Evolutionary conservation across 202 grass and related monocot species (phyloP).

Genomic region (Panicum hallii): DNA sequence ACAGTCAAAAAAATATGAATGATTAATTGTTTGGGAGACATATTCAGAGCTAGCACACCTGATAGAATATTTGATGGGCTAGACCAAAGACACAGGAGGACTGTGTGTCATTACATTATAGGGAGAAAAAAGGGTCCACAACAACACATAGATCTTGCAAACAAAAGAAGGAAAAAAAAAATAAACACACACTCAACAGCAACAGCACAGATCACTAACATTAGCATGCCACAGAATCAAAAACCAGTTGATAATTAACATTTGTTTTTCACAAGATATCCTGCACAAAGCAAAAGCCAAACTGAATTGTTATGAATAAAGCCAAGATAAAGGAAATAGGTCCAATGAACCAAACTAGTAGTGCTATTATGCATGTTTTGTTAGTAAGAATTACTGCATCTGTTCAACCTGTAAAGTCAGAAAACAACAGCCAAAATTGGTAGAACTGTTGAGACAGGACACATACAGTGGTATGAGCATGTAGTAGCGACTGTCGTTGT

Average conservation of each 20-base stretch:
- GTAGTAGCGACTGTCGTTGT: conserved; percentile 91
- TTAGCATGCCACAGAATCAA: not conserved
- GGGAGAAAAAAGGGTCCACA: not conserved
- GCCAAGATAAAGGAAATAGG: not conserved
- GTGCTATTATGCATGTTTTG: not conserved
- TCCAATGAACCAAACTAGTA: conserved; percentile 25
- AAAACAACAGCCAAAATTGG: conserved; percentile 13
- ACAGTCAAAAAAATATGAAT: not conserved
- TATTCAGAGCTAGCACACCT: conserved; percentile 7
- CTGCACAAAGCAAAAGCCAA: conserved; percentile 36
- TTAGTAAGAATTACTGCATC: conserved; percentile 16
- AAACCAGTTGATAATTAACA: not conserved
- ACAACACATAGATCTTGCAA: not conserved
- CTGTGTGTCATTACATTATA: not conserved
- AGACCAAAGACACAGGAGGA: not conserved
- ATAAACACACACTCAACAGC: not conserved
- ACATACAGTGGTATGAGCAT: conserved; percentile 87
- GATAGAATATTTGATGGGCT: conserved; percentile 7
- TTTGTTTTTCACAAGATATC: conserved; percentile 16
- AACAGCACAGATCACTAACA: not conserved
- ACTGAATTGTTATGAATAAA: conserved; percentile 19
- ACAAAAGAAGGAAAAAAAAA: not conserved
- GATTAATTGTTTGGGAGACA: conserved; percentile 13
- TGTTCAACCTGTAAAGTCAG: conserved; percentile 11
- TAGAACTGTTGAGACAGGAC: conserved; percentile 12